These are phyloP conservation scores for Paecilomyces dactylethromorphus DNA, from an alignment of 2,329 filamentous ascomycete genomes.

Conservation along the genomic window DNA sequence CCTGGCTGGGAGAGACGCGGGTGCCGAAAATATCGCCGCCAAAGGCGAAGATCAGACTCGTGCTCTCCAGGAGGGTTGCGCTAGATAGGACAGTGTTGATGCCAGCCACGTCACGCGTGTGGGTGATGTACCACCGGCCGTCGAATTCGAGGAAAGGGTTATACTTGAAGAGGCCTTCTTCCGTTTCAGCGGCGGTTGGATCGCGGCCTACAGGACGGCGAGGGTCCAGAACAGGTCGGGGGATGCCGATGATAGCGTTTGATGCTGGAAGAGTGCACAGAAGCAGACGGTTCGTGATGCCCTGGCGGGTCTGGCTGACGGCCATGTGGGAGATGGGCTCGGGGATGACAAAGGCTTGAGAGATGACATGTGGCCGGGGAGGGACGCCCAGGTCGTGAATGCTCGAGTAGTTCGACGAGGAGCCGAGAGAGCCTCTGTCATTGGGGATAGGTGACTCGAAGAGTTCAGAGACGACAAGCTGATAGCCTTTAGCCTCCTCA, in stretches of 20 bases:
- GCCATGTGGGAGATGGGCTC: constrained; percentile 72
- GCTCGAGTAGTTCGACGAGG: constrained; percentile 68
- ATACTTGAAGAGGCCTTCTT: constrained; percentile 79
- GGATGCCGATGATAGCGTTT: constrained; percentile 71
- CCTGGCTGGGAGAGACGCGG: constrained; percentile 74
- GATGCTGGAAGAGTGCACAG: constrained; percentile 69
- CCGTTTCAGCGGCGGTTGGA: constrained; percentile 67
- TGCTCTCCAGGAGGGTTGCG: constrained; percentile 82
- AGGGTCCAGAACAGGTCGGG: constrained; percentile 73
- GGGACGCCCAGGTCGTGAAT: constrained; percentile 57
- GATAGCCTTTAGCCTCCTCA: constrained; percentile 66
- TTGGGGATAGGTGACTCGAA: constrained; percentile 81
- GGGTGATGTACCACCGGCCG: constrained; percentile 70
- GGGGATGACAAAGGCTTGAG: constrained; percentile 74
- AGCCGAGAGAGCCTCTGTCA: constrained; percentile 72
- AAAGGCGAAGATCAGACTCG: constrained; percentile 80
- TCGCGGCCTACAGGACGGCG: constrained; percentile 81
- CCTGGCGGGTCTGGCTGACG: constrained; percentile 84
- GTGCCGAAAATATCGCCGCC: constrained; percentile 83
- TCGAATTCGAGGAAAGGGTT: constrained; percentile 73
- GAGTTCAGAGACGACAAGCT: constrained; percentile 78
- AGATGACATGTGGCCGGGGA: constrained; percentile 65
- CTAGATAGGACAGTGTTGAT: constrained; percentile 66
- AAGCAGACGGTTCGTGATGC: constrained; percentile 77
- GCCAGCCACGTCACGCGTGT: constrained; percentile 74